Evolutionary conservation across 345 rosid genomes (phyloP).

Genomic region (Pistacia atlantica): DNA sequence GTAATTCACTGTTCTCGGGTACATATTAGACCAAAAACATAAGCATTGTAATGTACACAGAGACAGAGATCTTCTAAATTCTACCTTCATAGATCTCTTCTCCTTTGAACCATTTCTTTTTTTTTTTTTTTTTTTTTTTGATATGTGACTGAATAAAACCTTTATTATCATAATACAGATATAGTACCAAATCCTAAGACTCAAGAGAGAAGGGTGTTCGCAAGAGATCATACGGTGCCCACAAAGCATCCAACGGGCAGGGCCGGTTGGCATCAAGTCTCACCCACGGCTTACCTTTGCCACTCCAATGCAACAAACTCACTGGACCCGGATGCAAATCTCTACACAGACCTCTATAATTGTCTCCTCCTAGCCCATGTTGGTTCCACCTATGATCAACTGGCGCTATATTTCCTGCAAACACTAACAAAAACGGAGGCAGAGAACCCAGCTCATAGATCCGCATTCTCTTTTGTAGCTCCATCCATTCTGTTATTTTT

Average conservation of each 20-base stretch:
- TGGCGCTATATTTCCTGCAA: conserved; percentile 75
- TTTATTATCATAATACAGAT: conserved; percentile 3
- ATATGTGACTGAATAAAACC: background rate
- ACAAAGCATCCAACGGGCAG: conserved; percentile 61
- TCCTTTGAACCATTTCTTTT: background rate
- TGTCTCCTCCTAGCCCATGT: conserved; percentile 78
- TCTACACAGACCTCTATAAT: conserved; percentile 50
- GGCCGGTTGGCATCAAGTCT: conserved; percentile 51
- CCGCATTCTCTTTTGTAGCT: conserved; percentile 78
- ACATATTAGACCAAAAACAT: background rate
- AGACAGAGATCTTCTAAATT: conserved; percentile 12
- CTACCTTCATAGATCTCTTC: background rate
- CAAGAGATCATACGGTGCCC: conserved; percentile 58
- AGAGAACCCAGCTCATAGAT: conserved; percentile 81
- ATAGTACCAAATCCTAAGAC: conserved; percentile 16
- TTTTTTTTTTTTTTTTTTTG: background rate
- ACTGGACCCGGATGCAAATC: conserved; percentile 71
- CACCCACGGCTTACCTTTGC: conserved; percentile 75
- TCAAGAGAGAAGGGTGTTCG: conserved; percentile 45
- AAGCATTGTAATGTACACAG: background rate
- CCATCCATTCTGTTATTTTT: conserved; percentile 92
- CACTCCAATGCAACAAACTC: conserved; percentile 74
- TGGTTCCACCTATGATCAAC: conserved; percentile 90
- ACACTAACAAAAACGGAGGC: conserved; percentile 79
- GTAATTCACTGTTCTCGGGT: conserved; percentile 4